Evolutionary conservation across 257 asterid species (phyloP), one percentile per base, ranked within the genome.

Genomic region (Solanum acaule): DNA sequence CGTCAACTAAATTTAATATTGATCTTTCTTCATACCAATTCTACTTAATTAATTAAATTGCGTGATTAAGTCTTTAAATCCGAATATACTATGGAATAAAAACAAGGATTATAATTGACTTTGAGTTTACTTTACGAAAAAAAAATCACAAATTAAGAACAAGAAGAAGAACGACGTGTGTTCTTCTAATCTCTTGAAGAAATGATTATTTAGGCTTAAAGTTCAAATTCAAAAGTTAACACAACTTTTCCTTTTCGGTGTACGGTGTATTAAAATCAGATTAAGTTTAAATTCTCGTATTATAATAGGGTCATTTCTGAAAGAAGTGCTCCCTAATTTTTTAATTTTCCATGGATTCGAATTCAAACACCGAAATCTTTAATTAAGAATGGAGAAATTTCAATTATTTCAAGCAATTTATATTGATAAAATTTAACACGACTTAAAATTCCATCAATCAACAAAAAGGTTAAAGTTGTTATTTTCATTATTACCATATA

Each of bases 361-460:
- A 23, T 1, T 2, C 29, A n/a, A 63, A n/a, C 3, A 2, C 3
- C 1, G 1, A 0, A 11, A 5, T 68, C 4, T 27, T 13, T 68
- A 12, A 13, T 13, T 1, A 68, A 27, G 4, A 12, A 13, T 13
- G 0, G 0, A 68, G 0, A 27, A 12, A 3, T 13, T 2, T 68
- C 5, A 6, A 0, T 0, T 6, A 68, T 68, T 3, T 14, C 22
- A 56, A 0, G 1, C 1, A 0, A 20, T 56, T 56, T 20, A 59
- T 59, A 59, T 20, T 59, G 16, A 65, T 15, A 29, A 70, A 70
- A 70, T 1, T 29, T 70, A 29, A 14, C 12, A 1, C 14, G 3
- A 75, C 29, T 75, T 75, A 37, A 75, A 35, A 20, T 20, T 73
- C 2, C 3, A 6, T 75, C 20, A 35, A 73, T 1, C 29, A 75